Conservation (phyloP, 768 basidiomycete species). For the Boletus reticulatus region DNA sequence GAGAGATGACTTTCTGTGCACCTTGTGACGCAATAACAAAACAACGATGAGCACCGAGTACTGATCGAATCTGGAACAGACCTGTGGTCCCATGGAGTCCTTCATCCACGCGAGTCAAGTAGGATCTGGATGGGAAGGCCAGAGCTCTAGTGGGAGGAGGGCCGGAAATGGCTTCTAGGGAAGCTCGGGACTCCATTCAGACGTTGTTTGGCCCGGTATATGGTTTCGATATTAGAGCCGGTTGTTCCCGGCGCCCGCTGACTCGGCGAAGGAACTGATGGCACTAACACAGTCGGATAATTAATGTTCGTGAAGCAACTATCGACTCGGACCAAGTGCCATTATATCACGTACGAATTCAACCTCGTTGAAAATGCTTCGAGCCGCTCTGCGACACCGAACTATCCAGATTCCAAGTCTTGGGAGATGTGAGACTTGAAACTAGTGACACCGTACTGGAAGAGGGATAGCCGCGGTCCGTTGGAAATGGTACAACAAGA, state of each 20-base stretch:
- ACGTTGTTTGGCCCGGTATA: neutral
- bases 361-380: too few relatives aligned
- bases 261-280: too few relatives aligned
- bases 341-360: too few relatives aligned
- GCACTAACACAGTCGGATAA: too few relatives aligned
- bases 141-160: conserved; percentile 1
- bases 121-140: conserved; percentile 9
- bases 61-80: conserved; percentile 1
- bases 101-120: conserved; percentile 18
- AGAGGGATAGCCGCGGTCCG: too few relatives aligned
- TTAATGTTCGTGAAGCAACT: neutral
- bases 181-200: conserved; percentile 15
- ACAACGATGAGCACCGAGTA: neutral
- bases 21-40: conserved; percentile 35
- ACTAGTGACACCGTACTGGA: too few relatives aligned
- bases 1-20: conserved; percentile 49
- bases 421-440: too few relatives aligned
- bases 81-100: conserved; percentile 23
- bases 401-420: too few relatives aligned
- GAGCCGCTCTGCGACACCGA: too few relatives aligned
- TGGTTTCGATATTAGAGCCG: neutral
- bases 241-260: too few relatives aligned
- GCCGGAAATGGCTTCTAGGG: neutral
- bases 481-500: neutral
- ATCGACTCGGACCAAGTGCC: too few relatives aligned